Base-by-base conservation (phyloP, 352 stramenopile species). In the Phytophthora capsici region DNA sequence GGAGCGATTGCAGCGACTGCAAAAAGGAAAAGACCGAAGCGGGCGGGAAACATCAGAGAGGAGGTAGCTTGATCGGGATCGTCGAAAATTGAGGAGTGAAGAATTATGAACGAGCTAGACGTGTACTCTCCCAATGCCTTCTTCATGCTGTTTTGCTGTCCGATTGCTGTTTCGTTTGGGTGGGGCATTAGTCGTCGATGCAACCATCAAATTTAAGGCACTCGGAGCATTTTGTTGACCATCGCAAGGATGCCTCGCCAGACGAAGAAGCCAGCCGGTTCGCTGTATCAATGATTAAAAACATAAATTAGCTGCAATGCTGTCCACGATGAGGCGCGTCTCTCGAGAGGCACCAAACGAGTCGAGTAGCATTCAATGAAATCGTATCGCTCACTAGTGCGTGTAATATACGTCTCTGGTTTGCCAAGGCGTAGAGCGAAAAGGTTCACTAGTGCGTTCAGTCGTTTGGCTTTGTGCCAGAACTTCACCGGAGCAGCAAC, bases 11-110 rank as follows among this genome's bases (percentile, higher is more conserved):
- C 38, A 34, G 23, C 47, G 19, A 65, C 43, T 6, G 52, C 7
- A 22, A 45, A 26, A n/a, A 66, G 41, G 5, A 23, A 48, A 28
- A 66, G 32, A 38, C 10, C 6, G 7, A 58, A 22, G 12, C 43
- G 54, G 6, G 23, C 34, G 41, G 51, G 44, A 26, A 60, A 26
- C 63, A 68, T 68, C 4, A 19, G 10, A 22, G 22, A 17, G 14
- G 12, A 7, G 9, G 8, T 49, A n/a, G 16, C 16, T 64, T 68
- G 50, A 7, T 26, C 1, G 23, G n/a, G 40, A 12, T 60, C 14
- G 30, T 52, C 7, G 19, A 9, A 19, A 56, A 47, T 66, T 70
- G 40, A 26, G 38, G 43, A 72, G 32, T 72, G 51, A 64, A 41
- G 48, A 3, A 37, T 16, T 22, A 19, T 17, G 49, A 26, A 26